Percentiles rank a stretch among this genome's conserved stretches.
These are phyloP conservation scores for Boletus vinaceobasis DNA, from an alignment of 768 basidiomycete genomes.

Conservation along the genomic window DNA sequence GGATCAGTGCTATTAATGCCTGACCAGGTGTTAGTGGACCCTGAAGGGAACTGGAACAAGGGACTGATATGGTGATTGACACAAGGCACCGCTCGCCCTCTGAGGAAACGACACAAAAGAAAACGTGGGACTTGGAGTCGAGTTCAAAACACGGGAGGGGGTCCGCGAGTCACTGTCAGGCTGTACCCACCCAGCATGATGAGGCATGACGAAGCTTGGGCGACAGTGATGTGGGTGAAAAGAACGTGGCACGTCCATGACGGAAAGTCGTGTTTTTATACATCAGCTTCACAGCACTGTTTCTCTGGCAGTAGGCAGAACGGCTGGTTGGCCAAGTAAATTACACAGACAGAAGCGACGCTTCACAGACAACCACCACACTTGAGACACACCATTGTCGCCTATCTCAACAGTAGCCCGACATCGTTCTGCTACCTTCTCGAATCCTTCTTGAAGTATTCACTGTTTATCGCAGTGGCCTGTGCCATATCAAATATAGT, in stretches of 20 bases:
- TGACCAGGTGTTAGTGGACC: not conserved
- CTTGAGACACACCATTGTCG: constrained; percentile 4
- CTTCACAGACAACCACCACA: constrained; percentile 8
- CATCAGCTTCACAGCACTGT: constrained; percentile 3
- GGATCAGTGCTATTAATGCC: not conserved
- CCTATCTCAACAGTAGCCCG: not conserved
- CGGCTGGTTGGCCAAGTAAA: constrained; percentile 22
- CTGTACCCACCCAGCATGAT: not conserved
- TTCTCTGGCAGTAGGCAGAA: constrained; percentile 9
- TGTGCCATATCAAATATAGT: constrained; percentile 84
- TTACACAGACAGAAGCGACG: constrained; percentile 25
- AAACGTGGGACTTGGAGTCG: not conserved
- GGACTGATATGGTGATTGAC: not conserved
- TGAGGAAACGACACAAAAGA: not conserved
- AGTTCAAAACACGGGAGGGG: not conserved
- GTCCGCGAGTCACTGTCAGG: not conserved
- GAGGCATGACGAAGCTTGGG: not conserved
- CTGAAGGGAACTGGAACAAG: not conserved
- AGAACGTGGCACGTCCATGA: constrained; percentile 7
- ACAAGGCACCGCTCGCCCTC: not conserved
- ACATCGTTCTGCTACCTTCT: constrained; percentile 27
- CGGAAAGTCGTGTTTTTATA: constrained; percentile 6
- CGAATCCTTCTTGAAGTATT: constrained; percentile 68
- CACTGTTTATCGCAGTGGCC: constrained; percentile 80
- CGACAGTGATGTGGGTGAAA: not conserved